Percentiles rank a stretch among this genome's conserved stretches.
phyloP scores from a whole-genome alignment of 2,329 filamentous ascomycete genomes.

The Colletotrichum truncatum region DNA sequence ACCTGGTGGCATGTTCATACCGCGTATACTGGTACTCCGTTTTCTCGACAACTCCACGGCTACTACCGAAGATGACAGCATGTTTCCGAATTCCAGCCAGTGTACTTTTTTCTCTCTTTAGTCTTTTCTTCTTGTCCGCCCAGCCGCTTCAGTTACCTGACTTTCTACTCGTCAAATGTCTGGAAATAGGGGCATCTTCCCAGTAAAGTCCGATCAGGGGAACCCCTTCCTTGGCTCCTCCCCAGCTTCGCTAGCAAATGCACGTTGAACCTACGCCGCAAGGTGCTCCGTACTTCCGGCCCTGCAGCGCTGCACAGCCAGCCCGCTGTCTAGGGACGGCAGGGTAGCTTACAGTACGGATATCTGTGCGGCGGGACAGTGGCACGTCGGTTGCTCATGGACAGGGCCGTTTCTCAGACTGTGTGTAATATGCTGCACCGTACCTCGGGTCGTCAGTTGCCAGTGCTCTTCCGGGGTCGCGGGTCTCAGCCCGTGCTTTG shows the following conservation, averaged over 20 bases:
- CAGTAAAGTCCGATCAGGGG: not conserved
- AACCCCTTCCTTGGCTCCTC: not conserved
- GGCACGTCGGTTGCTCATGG: not conserved
- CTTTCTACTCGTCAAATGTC: slow-evolving; percentile 2
- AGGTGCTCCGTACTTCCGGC: slow-evolving; percentile 17
- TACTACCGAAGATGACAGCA: slow-evolving; percentile 7
- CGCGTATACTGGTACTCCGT: not conserved
- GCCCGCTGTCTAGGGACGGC: not conserved
- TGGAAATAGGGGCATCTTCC: slow-evolving; percentile 27
- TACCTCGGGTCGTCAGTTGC: not conserved
- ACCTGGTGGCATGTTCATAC: not conserved
- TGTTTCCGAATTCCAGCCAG: slow-evolving; percentile 7
- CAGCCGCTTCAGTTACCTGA: not conserved
- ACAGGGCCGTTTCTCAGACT: slow-evolving; percentile 3
- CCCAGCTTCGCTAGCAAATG: not conserved
- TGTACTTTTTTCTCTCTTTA: not conserved
- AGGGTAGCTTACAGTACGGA: slow-evolving; percentile 24
- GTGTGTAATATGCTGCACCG: slow-evolving; percentile 3
- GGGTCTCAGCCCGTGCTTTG: slow-evolving; percentile 17
- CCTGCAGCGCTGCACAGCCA: not conserved
- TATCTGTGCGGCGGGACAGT: slow-evolving; percentile 14
- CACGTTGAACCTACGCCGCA: slow-evolving; percentile 1
- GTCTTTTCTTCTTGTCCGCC: not conserved
- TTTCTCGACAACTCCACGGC: slow-evolving; percentile 11
- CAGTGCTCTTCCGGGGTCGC: slow-evolving; percentile 13